phyloP scores from a whole-genome alignment of 306 rosid genomes.

The Glycine soja region DNA sequence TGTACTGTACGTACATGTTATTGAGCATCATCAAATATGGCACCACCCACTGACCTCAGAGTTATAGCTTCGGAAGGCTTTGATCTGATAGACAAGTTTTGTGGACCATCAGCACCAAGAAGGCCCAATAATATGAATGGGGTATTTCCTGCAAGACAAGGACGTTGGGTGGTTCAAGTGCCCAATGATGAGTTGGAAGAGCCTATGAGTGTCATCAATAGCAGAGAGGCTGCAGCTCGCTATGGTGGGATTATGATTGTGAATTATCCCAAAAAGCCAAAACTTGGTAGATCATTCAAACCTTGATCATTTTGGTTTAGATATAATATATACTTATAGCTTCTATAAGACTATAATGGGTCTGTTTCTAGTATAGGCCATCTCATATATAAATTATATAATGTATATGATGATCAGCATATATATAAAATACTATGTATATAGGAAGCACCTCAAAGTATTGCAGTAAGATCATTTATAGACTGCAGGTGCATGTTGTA shows the following conservation, averaged over 20 bases:
- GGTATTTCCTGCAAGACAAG: constrained; percentile 15
- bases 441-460: not conserved
- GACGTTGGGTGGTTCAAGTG: constrained; percentile 22
- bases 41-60: not conserved
- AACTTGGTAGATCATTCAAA: too few relatives aligned
- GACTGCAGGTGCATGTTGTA: not conserved
- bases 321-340: too few relatives aligned
- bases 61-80: constrained; percentile 5
- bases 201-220: not conserved
- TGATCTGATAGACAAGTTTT: not conserved
- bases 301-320: too few relatives aligned
- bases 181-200: constrained; percentile 27
- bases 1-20: not conserved
- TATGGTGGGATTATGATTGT: constrained; percentile 2
- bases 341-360: not conserved
- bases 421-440: not conserved
- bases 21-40: not conserved
- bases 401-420: too few relatives aligned
- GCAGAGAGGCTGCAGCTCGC: constrained; percentile 19
- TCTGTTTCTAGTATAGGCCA: not conserved
- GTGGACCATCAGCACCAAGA: not conserved
- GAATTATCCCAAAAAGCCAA: constrained; percentile 14
- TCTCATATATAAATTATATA: not conserved
- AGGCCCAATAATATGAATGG: not conserved
- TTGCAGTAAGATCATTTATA: not conserved